Evolutionary conservation across 805 yeast species (phyloP).

Genomic region (Kluyveromyces lactis): DNA sequence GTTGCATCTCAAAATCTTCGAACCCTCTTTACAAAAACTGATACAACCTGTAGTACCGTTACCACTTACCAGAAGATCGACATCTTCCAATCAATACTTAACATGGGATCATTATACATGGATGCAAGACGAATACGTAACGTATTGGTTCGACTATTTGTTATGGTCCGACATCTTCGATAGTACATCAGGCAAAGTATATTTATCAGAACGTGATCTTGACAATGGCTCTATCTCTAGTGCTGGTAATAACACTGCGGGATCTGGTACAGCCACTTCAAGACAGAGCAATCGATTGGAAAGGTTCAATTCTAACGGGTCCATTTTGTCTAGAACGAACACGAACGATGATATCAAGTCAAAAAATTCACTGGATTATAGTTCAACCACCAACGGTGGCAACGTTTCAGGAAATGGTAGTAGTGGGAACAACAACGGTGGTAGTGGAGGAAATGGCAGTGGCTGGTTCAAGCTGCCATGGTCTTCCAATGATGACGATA

Average conservation of each 20-base stretch:
- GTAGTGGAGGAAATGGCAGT: background rate
- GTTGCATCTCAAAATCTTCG: conserved; percentile 2
- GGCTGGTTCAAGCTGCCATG: conserved; percentile 4
- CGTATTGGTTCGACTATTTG: conserved; percentile 18
- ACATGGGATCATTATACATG: background rate
- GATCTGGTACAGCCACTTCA: conserved; percentile 7
- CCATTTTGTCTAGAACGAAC: conserved; percentile 21
- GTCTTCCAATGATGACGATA: conserved; percentile 1
- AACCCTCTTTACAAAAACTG: background rate
- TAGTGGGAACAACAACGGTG: background rate
- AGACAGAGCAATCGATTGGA: conserved; percentile 13
- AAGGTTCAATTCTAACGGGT: conserved; percentile 23
- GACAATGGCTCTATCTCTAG: background rate
- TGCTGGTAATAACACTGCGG: conserved; percentile 1
- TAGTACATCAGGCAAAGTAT: conserved; percentile 4
- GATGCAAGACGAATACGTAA: conserved; percentile 7
- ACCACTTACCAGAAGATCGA: background rate
- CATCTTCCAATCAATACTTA: background rate
- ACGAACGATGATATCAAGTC: conserved; percentile 14
- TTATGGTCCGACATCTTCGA: conserved; percentile 27
- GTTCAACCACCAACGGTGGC: conserved; percentile 1
- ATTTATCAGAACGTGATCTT: background rate
- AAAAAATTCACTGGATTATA: background rate
- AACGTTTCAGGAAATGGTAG: background rate
- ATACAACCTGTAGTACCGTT: background rate